phyloP scores from a whole-genome alignment of 2,329 filamentous ascomycete genomes.

The Diplodia corticola region DNA sequence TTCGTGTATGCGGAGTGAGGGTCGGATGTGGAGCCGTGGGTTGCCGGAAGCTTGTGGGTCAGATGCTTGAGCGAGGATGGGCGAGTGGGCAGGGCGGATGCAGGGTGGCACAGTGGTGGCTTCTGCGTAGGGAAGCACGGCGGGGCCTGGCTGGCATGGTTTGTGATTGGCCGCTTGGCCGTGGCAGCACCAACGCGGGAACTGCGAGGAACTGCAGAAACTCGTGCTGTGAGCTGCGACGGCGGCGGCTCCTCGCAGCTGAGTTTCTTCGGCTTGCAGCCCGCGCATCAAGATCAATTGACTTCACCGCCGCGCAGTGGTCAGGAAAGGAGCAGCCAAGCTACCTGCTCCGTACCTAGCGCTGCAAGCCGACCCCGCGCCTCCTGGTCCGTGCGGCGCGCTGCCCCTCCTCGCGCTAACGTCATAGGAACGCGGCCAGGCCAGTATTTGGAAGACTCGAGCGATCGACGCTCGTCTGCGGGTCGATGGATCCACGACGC shows the following conservation, averaged over 20 bases:
- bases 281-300: no score
- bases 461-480: constrained; percentile 4
- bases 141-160: background rate
- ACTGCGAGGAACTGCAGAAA: background rate
- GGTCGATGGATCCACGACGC: constrained; percentile 9
- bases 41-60: background rate
- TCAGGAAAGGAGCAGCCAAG: background rate
- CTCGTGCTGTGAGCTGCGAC: no score
- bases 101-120: no score
- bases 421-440: constrained; percentile 5
- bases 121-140: background rate
- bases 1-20: background rate
- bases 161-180: no score
- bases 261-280: background rate
- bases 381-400: background rate
- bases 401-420: constrained; percentile 13
- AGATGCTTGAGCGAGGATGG: background rate
- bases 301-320: background rate
- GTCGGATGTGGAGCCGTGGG: background rate
- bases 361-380: constrained; percentile 6
- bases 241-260: no score
- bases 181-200: background rate
- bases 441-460: constrained; percentile 13
- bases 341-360: no score
- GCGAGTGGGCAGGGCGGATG: background rate